Conservation (phyloP, 176 grass and related monocot genomes). For the Oryza glumipatula region DNA sequence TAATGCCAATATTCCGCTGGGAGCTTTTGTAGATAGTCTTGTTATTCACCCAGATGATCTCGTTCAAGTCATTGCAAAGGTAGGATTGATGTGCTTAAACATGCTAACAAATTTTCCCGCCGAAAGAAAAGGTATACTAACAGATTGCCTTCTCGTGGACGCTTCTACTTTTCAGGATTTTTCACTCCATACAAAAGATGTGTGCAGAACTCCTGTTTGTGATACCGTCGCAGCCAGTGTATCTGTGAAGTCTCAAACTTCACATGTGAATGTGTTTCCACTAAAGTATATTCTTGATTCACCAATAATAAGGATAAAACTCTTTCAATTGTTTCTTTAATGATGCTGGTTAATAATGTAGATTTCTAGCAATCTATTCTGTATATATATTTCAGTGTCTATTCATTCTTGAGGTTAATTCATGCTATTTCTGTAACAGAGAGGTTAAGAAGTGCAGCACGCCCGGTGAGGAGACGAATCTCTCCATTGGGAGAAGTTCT, state of each 20-base stretch:
- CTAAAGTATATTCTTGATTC: slow-evolving; percentile 25
- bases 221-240: slow-evolving; percentile 29
- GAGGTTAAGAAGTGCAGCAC: slow-evolving; percentile 32
- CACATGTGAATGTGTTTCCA: slow-evolving; percentile 19
- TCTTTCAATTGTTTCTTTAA: slow-evolving; percentile 3
- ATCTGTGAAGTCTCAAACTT: slow-evolving; percentile 33
- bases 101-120: slow-evolving; percentile 4
- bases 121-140: background rate
- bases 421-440: slow-evolving; percentile 52
- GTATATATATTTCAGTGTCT: background rate
- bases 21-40: slow-evolving; percentile 79
- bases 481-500: slow-evolving; percentile 32
- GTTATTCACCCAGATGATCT: slow-evolving; percentile 74
- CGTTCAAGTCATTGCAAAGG: slow-evolving; percentile 94
- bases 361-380: slow-evolving; percentile 10
- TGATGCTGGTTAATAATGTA: slow-evolving; percentile 11
- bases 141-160: slow-evolving; percentile 20
- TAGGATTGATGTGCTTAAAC: slow-evolving; percentile 34
- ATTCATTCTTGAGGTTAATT: slow-evolving; percentile 33
- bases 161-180: slow-evolving; percentile 64
- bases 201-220: slow-evolving; percentile 37
- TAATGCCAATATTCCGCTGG: slow-evolving; percentile 60
- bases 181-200: slow-evolving; percentile 50
- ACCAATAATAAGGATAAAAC: background rate
- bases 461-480: slow-evolving; percentile 25